phyloP scores from a whole-genome alignment of 2,329 filamentous ascomycete species.

The Sarocladium oryzae region DNA sequence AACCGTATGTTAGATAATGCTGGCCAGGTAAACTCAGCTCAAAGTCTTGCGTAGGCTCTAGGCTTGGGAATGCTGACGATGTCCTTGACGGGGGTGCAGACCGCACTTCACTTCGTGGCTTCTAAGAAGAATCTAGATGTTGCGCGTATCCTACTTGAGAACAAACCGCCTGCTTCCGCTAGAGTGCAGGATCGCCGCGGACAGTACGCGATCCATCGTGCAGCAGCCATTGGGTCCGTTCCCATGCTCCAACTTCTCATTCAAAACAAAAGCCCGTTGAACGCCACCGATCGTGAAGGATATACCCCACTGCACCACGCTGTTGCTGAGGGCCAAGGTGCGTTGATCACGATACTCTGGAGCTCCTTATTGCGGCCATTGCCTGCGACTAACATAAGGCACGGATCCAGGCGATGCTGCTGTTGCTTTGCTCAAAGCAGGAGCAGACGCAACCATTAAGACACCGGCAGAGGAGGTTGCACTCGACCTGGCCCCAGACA shows the following conservation, averaged over 20 bases:
- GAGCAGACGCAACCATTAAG: constrained; percentile 74
- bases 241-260: constrained; percentile 79
- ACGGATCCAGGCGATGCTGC: constrained; percentile 64
- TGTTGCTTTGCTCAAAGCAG: constrained; percentile 72
- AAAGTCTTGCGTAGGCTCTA: background rate
- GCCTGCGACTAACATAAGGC: background rate
- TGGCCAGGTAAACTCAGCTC: background rate
- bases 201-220: constrained; percentile 87
- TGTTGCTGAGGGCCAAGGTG: constrained; percentile 66
- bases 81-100: too few species aligned
- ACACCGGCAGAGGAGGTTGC: constrained; percentile 65
- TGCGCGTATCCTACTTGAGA: constrained; percentile 67
- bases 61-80: too few species aligned
- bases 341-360: constrained; percentile 14
- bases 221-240: constrained; percentile 82
- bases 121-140: constrained; percentile 85
- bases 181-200: constrained; percentile 77
- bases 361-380: too few species aligned
- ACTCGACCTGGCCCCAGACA: constrained; percentile 79
- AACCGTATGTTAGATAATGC: background rate
- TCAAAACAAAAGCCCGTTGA: constrained; percentile 70
- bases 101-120: constrained; percentile 82
- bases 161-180: constrained; percentile 60
- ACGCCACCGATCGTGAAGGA: constrained; percentile 75
- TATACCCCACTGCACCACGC: constrained; percentile 88